phyloP scores from a whole-genome alignment of 768 basidiomycete species.

The Hygrophorus russula region DNA sequence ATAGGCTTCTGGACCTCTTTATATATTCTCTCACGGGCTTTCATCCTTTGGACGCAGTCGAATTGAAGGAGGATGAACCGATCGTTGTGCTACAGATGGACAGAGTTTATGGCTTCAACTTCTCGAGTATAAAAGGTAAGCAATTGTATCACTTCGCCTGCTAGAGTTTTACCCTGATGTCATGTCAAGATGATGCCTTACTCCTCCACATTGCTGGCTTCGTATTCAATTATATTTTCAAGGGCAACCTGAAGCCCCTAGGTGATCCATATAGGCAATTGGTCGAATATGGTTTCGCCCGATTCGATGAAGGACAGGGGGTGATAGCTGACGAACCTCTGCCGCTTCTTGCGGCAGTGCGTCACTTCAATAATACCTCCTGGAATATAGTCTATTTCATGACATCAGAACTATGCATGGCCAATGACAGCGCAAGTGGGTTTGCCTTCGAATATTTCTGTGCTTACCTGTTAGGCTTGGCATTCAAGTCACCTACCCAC shows the following conservation, averaged over 20 bases:
- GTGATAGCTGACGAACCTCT: neutral
- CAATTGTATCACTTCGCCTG: too few relatives aligned
- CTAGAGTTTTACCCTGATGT: too few relatives aligned
- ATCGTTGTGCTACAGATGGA: neutral
- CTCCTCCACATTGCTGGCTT: neutral
- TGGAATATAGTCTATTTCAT: neutral
- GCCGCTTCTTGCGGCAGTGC: slow-evolving; percentile 1
- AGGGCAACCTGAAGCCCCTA: neutral
- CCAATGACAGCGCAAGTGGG: neutral
- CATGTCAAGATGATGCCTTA: neutral
- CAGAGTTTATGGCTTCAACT: neutral
- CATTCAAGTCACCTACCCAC: slow-evolving; percentile 1
- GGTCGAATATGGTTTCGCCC: neutral
- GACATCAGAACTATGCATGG: neutral
- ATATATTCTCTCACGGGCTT: neutral
- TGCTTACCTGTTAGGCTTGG: neutral
- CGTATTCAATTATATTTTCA: slow-evolving; percentile 2
- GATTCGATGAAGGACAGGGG: neutral
- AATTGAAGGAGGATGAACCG: neutral
- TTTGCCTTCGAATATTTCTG: slow-evolving; percentile 1
- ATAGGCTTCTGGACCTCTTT: slow-evolving; percentile 2
- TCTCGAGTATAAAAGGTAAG: neutral
- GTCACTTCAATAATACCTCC: neutral
- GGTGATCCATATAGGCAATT: neutral
- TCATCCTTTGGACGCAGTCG: neutral